Base-by-base conservation (phyloP, 176 grass and related monocot species). In the Triticum dicoccoides region DNA sequence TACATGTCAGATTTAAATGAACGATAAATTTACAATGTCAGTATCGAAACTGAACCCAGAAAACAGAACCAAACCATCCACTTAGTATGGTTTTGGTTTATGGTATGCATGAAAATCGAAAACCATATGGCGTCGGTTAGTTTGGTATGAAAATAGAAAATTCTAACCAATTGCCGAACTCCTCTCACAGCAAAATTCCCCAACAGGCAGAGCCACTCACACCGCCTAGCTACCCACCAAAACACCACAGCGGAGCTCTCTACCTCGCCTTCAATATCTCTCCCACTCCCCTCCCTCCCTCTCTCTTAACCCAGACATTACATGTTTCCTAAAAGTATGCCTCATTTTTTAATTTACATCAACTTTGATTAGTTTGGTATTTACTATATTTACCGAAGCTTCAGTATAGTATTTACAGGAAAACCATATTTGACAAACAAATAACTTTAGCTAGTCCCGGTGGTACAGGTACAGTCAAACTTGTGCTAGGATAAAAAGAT, bases 1-100 rank as follows among this genome's bases (percentile, higher is more conserved):
- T 20, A 74, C 52, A 67, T 79, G 39, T 88, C 42, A 82, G 49
- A 91, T 76, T 51, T 41, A 76, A 52, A 32, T 45, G 38, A 64
- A 47, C 18, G 15, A 74, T 49, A 24, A 47, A 62, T 62, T 62
- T 59, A 21, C 7, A 20, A 59, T 59, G 54, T 59, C 7, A 21
- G 54, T 59, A 59, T 59, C 54, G 7, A 59, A 21, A 59, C 54
- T 58, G 54, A 58, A 58, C 54, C 17, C 17, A 21, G 21, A 73
- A 41, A 23, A 1, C 35, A 54, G 64, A 66, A 66, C 64, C 27
- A 15, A 64, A 64, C 61, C 1, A 10, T 27, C 9, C 11, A 8
- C 14, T 37, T 69, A 38, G 33, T 69, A 38, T 69, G 33, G 34
- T 10, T 38, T 69, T 69, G 67, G 17, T 69, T 69, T 69, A 69